A percentile compares a stretch with the other conserved stretches of the same genome.
Conservation (phyloP, 2,329 filamentous ascomycete genomes). For the Dothidotthia symphoricarpi region DNA sequence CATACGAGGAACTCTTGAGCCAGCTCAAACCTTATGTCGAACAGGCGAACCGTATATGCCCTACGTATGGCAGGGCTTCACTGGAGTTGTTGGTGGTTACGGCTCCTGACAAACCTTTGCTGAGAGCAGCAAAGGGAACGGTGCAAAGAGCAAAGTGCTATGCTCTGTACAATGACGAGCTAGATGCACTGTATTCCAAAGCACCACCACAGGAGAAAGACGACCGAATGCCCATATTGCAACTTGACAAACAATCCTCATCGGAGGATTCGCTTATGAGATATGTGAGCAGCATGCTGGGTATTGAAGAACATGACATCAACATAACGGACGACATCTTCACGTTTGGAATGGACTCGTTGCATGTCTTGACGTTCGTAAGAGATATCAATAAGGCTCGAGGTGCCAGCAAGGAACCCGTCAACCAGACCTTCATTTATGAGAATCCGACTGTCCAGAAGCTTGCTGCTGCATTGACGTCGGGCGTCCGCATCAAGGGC, state of each 20-base stretch:
- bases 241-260: too few relatives aligned
- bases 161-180: conserved; percentile 21
- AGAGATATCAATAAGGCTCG: conserved; percentile 10
- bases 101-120: conserved; percentile 8
- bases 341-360: conserved; percentile 18
- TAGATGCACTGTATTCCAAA: conserved; percentile 19
- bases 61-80: conserved; percentile 25
- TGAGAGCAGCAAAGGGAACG: conserved; percentile 26
- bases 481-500: too few relatives aligned
- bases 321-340: conserved; percentile 11
- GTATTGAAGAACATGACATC: too few relatives aligned
- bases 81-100: conserved; percentile 15
- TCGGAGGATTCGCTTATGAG: too few relatives aligned
- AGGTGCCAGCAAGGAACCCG: conserved; percentile 1
- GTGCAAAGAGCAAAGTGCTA: conserved; percentile 23
- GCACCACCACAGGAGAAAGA: conserved; percentile 3
- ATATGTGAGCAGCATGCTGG: too few relatives aligned
- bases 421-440: conserved; percentile 2
- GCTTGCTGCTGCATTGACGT: conserved; percentile 1
- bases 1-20: conserved; percentile 3
- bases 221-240: background rate
- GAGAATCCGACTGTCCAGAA: conserved; percentile 5
- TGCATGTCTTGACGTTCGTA: conserved; percentile 12
- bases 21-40: conserved; percentile 25
- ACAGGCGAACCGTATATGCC: conserved; percentile 18